Evolutionary conservation across 1,284 basidiomycete species (phyloP).

Genomic region (Amylostereum areolatum): DNA sequence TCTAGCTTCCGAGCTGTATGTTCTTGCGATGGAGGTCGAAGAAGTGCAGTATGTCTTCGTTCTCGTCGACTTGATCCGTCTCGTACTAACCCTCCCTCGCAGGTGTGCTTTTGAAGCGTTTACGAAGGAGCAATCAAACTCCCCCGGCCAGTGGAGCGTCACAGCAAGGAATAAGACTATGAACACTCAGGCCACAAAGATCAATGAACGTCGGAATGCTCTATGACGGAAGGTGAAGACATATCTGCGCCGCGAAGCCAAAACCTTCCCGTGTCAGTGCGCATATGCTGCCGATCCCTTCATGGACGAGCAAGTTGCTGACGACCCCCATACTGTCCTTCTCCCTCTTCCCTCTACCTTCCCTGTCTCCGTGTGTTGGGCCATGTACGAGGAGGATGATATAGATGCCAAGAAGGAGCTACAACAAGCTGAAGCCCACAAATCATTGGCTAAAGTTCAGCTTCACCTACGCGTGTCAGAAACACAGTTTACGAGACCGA

Average conservation of each 20-base stretch:
- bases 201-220: neutral
- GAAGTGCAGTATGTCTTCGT: neutral
- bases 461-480: neutral
- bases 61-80: neutral
- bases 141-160: no score
- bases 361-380: no score
- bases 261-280: neutral
- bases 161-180: neutral
- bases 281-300: no score
- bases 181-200: neutral
- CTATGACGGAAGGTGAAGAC: neutral
- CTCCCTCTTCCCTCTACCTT: neutral
- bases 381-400: neutral
- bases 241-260: neutral
- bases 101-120: neutral
- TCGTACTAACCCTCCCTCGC: neutral
- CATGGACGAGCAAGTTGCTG: neutral
- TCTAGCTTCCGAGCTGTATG: neutral
- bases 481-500: no score
- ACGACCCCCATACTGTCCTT: neutral
- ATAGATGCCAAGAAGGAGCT: neutral
- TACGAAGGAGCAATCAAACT: no score
- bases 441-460: slow-evolving; percentile 1
- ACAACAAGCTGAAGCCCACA: neutral
- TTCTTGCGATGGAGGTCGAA: neutral